These are phyloP conservation scores for Backusella psychrophila DNA, from an alignment of 192 early-diverging fungal genomes.

Conservation along the genomic window DNA sequence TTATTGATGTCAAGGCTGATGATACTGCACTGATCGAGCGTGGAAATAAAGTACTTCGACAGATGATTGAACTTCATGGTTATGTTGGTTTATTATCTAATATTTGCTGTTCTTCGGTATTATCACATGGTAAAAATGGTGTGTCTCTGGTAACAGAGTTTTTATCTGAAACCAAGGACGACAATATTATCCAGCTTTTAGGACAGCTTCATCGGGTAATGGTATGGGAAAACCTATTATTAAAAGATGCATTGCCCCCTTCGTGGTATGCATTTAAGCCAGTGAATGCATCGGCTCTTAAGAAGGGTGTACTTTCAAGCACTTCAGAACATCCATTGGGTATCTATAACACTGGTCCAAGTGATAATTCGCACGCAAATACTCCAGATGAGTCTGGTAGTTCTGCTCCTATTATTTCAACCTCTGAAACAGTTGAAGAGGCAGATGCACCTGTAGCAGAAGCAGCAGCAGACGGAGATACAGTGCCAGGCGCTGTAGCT, in stretches of 20 bases:
- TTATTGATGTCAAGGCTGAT: constrained; percentile 40
- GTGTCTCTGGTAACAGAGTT: constrained; percentile 62
- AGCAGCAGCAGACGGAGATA: constrained; percentile 17
- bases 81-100: constrained; percentile 66
- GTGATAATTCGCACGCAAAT: background rate
- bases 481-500: background rate
- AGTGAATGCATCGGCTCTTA: background rate
- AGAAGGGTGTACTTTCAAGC: constrained; percentile 30
- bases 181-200: constrained; percentile 47
- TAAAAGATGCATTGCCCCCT: constrained; percentile 59
- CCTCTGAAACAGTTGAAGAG: constrained; percentile 14
- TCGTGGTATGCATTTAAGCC: constrained; percentile 63
- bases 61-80: constrained; percentile 60
- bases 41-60: constrained; percentile 52
- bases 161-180: constrained; percentile 43
- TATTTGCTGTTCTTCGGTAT: constrained; percentile 62
- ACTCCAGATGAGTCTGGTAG: background rate
- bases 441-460: background rate
- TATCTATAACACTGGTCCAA: constrained; percentile 9
- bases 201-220: constrained; percentile 63
- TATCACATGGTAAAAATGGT: constrained; percentile 64
- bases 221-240: constrained; percentile 60
- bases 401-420: background rate
- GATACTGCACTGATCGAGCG: constrained; percentile 36
- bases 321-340: constrained; percentile 25